Evolutionary conservation across 441 rosid genomes (phyloP), one percentile per base, ranked within the genome.

Genomic region (Caryocar brasiliense): DNA sequence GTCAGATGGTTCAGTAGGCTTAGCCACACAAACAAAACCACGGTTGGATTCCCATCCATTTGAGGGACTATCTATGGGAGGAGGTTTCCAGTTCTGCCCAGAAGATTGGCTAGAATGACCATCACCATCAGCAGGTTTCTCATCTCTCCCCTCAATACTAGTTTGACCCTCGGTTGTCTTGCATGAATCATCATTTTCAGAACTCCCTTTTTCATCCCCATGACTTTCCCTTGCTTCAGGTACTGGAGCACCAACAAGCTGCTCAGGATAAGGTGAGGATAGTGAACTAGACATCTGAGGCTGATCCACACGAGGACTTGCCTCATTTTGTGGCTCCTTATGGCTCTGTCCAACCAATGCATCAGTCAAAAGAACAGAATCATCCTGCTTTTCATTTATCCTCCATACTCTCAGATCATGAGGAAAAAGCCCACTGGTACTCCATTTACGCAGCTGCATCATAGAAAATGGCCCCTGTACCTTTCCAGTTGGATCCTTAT

Each of bases 401-500:
- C 69, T 83, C 99, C 99, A 90, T 54, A 94, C 84, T 70, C 65
- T 76, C 47, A 90, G 67, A 67, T 77, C 67, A 48, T 41, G 50
- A 13, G 99, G 98, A 41, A 94, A 94, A 70, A 68, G 81, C 45
- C 88, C 83, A 60, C 61, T 65, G 40, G 51, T 51, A 53, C 71
- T 83, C 99, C 99, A 94, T 67, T 74, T 80, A 19, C 80, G 82
- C 56, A 94, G 70, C 62, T 76, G 82, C 61, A 51, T 54, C 77
- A 90, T 59, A 32, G 83, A 32, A 77, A 94, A 94, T 29, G 99
- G 97, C 44, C 99, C 99, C 59, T 90, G 99, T 61, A 67, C 59
- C 67, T 72, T 87, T 65, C 91, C 93, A 43, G 44, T 59, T 40
- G 98, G 98, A 60, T 94, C 99, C 70, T 73, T 80, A 65, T 94